phyloP scores from a whole-genome alignment of 306 rosid species.

The Phaseolus lunatus region DNA sequence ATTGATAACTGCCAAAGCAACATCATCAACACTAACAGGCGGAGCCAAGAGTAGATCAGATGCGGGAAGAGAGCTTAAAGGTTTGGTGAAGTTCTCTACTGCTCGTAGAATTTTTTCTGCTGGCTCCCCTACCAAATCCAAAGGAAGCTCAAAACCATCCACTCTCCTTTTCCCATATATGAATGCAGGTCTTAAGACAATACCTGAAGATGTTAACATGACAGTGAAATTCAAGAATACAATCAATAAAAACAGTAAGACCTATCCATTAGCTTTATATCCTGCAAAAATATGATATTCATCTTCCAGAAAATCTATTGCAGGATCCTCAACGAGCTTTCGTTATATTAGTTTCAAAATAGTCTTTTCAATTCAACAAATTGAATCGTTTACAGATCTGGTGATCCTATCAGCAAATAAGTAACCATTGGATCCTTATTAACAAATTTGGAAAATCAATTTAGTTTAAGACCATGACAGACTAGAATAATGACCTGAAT shows the following conservation, averaged over 20 bases:
- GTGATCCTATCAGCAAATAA: not conserved
- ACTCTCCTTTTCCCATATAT: conserved; percentile 92
- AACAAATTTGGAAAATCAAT: conserved; percentile 24
- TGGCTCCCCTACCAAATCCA: conserved; percentile 86
- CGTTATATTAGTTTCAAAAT: conserved; percentile 10
- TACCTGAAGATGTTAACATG: conserved; percentile 66
- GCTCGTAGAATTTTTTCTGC: conserved; percentile 74
- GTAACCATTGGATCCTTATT: conserved; percentile 18
- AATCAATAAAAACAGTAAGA: not conserved
- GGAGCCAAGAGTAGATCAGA: conserved; percentile 87
- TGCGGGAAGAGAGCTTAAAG: conserved; percentile 86
- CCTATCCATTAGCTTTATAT: not conserved
- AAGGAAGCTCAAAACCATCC: conserved; percentile 82
- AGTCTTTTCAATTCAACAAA: not conserved
- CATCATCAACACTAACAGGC: conserved; percentile 90
- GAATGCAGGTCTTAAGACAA: conserved; percentile 87
- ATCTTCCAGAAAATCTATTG: too few species aligned
- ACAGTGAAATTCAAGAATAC: conserved; percentile 27
- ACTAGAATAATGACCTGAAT: conserved; percentile 67
- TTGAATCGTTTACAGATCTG: conserved; percentile 3
- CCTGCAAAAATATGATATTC: conserved; percentile 23
- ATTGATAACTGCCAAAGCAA: conserved; percentile 77
- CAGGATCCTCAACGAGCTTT: not conserved
- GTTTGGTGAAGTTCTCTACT: conserved; percentile 76
- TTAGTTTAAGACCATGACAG: conserved; percentile 15